phyloP scores from a whole-genome alignment of 169 alveolate species.

The Plasmodium ovale region DNA sequence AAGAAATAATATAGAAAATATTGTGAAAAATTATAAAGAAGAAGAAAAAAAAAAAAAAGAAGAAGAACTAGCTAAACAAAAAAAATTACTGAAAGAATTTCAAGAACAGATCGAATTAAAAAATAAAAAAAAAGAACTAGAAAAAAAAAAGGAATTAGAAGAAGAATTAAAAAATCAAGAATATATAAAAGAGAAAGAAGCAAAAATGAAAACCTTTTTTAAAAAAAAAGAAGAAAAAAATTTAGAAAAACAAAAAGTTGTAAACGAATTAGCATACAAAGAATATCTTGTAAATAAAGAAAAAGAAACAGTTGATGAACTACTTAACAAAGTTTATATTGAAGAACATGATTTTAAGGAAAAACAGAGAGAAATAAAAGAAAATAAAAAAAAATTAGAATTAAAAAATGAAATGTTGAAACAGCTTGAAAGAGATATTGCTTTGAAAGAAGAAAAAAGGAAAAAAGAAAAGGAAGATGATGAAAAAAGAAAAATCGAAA shows the following conservation, averaged over 20 bases:
- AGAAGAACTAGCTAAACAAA: constrained; percentile 48
- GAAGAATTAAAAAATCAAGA: constrained; percentile 69
- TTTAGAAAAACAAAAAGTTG: constrained; percentile 73
- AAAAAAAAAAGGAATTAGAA: constrained; percentile 55
- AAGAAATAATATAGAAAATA: constrained; percentile 40
- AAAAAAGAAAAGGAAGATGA: constrained; percentile 61
- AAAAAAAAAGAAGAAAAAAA: constrained; percentile 59
- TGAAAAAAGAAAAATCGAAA: constrained; percentile 65
- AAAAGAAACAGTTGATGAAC: constrained; percentile 64
- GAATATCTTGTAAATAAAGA: constrained; percentile 71
- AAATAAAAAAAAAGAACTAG: constrained; percentile 52
- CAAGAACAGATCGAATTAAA: constrained; percentile 74
- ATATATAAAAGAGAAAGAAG: constrained; percentile 60
- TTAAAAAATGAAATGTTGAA: constrained; percentile 70
- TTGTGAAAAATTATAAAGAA: constrained; percentile 42
- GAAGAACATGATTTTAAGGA: constrained; percentile 74
- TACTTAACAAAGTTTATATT: constrained; percentile 49
- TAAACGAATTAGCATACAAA: constrained; percentile 65
- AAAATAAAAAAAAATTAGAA: constrained; percentile 70
- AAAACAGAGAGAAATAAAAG: constrained; percentile 64
- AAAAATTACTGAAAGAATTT: constrained; percentile 61
- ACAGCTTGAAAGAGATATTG: constrained; percentile 55
- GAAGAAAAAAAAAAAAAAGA: constrained; percentile 73
- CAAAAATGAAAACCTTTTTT: constrained; percentile 32
- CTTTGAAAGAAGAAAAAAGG: constrained; percentile 49